Base-by-base conservation (phyloP, 2,329 filamentous ascomycete species). In the Shiraia bambusicola region DNA sequence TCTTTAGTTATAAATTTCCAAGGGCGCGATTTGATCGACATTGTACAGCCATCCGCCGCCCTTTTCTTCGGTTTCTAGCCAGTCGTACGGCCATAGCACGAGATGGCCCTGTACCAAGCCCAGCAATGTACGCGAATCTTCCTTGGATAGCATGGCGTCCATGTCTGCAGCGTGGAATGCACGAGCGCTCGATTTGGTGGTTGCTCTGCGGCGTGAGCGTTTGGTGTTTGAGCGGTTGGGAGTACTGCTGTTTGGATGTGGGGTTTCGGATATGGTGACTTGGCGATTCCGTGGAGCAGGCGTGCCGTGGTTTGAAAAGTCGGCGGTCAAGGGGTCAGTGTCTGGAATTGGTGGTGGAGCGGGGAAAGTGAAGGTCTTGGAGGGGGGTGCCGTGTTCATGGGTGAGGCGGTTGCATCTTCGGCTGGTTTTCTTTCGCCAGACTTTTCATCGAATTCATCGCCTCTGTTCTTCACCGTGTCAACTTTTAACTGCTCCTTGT, bases 21-120 rank as follows among this genome's bases (percentile, higher is more conserved):
- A 76, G 42, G 93, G 93, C 58, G 93, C 94, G 65, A 98, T 85
- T 69, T 94, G 86, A 69, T 98, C 93, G 41, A 97, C 88, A 63
- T 92, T 89, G 71, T 95, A 97, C 49, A 96, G 80, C 93, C 93
- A 98, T 65, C 96, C 95, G 42, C 90, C 88, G 53, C 89, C 91
- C 61, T 84, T 82, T 74, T 97, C 93, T 72, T 97, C 93, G 41
- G 85, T 87, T 57, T 87, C 81, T 1, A 71, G 45, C 81, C 94
- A 98, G 61, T 98, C 89, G 69, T 97, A 95, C 5, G 93, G 93
- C 76, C 94, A 98, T 50, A 88, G 75, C 17, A 98, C 91, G 37
- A 98, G 69, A 65, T 91, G 84, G 1, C 93, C 93, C 68, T 97
- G 92, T 17, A 93, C 80, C 72, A 93, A 73, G 50, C 82, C 80